Evolutionary conservation across 768 basidiomycete species (phyloP), one percentile per base, ranked within the genome.

Genomic region (Lyophyllum decastes): DNA sequence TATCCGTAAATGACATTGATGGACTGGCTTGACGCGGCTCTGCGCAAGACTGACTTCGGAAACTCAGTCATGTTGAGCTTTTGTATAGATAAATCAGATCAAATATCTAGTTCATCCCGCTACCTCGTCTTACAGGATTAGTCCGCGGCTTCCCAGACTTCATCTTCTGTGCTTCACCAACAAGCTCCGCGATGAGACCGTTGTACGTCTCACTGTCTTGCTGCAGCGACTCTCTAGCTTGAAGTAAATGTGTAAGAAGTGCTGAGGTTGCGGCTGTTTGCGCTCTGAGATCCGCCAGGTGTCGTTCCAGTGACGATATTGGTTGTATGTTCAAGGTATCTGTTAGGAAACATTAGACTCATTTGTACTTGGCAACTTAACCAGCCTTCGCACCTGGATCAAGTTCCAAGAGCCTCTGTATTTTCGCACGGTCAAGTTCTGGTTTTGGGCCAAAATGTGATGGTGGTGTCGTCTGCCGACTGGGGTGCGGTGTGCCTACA

Each of bases 161-260:
- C 53, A 86, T 79, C 72, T 90, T 92, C 68, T 92, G 91, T 33
- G 95, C 94, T 71, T 96, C 93, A 43, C 86, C 86, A n/a, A 97
- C 93, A 49, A 97, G 77, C 68, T 94, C 94, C 25, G 89, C 95
- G 58, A 97, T 97, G 56, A 95, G 78, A 16, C 86, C 88, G 71
- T 97, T 95, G 66, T 94, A 94, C 25, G 87, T 90, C 76, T 97
- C 89, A 35, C 87, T 88, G 68, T 92, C 91, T 73, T 94, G 92
- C 70, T 93, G 90, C 58, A 93, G 69, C 33, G 88, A 84, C 61
- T 94, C 93, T 57, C 87, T 82, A 38, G 84, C 81, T 73, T 97
- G 94, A 59, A 95, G 76, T 34, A 94, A 74, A 74, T 94, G 84
- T 19, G 92, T 94, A 54, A 97, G 76, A 10, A 93, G 74, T 12